Conservation (phyloP, 2,329 filamentous ascomycete species). For the Hymenotorrendiella dingleyae region DNA sequence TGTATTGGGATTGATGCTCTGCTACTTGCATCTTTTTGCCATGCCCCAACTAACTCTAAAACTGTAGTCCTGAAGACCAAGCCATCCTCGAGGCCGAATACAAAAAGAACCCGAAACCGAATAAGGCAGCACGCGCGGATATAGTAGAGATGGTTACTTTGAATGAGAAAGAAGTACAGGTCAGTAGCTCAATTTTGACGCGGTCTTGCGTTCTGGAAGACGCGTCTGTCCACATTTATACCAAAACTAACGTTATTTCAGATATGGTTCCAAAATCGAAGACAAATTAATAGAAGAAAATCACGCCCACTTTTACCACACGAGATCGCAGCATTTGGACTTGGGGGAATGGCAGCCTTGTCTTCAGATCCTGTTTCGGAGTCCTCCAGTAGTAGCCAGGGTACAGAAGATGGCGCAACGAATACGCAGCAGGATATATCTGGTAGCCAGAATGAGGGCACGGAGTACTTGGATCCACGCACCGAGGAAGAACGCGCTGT, state of each 20-base stretch:
- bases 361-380: conserved; percentile 27
- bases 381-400: conserved; percentile 20
- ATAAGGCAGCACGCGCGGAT: conserved; percentile 78
- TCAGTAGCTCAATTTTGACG: conserved; percentile 40
- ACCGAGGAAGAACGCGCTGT: background rate
- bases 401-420: conserved; percentile 10
- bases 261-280: conserved; percentile 98
- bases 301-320: conserved; percentile 75
- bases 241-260: conserved; percentile 34
- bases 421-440: conserved; percentile 11
- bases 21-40: background rate
- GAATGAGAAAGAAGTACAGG: conserved; percentile 95
- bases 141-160: conserved; percentile 76
- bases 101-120: conserved; percentile 78
- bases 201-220: conserved; percentile 3
- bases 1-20: no score
- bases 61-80: conserved; percentile 74
- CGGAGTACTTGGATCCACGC: conserved; percentile 5
- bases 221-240: conserved; percentile 12
- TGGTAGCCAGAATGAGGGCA: conserved; percentile 5
- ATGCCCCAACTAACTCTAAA: conserved; percentile 13
- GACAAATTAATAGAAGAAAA: conserved; percentile 88
- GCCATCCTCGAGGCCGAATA: conserved; percentile 83
- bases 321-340: conserved; percentile 60
- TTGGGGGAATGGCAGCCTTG: conserved; percentile 35